Conservation (phyloP, 768 basidiomycete species). For the Xerocomellus intermedius region DNA sequence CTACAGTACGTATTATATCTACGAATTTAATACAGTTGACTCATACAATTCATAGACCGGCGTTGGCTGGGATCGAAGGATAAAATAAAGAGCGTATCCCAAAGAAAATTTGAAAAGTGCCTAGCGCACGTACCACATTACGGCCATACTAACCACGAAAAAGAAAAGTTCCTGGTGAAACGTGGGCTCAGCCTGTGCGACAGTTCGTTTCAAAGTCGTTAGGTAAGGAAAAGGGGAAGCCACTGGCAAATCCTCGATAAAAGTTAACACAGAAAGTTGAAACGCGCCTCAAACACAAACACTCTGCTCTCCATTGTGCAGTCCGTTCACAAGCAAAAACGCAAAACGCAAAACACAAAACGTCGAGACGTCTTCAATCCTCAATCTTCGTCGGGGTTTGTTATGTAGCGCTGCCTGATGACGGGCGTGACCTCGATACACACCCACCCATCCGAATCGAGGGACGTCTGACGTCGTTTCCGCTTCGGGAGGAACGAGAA, state of each 20-base stretch:
- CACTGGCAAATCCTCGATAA: background rate
- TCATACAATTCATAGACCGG: background rate
- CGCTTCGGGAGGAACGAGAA: conserved; percentile 19
- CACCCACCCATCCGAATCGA: conserved; percentile 30
- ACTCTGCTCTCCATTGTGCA: background rate
- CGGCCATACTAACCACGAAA: background rate
- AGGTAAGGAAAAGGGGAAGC: background rate
- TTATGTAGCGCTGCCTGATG: conserved; percentile 20
- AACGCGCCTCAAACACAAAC: background rate
- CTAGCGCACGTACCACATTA: background rate
- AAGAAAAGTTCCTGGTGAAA: conserved; percentile 1
- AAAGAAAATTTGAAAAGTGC: background rate
- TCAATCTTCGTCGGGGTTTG: conserved; percentile 15
- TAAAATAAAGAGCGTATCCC: background rate
- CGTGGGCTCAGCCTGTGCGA: background rate
- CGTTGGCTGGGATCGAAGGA: background rate
- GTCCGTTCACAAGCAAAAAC: background rate
- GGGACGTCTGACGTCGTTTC: conserved; percentile 10
- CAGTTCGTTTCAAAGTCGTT: conserved; percentile 4
- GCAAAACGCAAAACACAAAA: too few species aligned
- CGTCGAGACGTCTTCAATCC: background rate
- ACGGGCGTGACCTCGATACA: conserved; percentile 29
- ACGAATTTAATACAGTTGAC: background rate
- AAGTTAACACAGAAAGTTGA: background rate
- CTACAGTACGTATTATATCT: conserved; percentile 7